Percentiles rank a stretch among this genome's conserved stretches.
Evolutionary conservation across 805 yeast genomes (phyloP).

Genomic region (Lachancea dasiensis): DNA sequence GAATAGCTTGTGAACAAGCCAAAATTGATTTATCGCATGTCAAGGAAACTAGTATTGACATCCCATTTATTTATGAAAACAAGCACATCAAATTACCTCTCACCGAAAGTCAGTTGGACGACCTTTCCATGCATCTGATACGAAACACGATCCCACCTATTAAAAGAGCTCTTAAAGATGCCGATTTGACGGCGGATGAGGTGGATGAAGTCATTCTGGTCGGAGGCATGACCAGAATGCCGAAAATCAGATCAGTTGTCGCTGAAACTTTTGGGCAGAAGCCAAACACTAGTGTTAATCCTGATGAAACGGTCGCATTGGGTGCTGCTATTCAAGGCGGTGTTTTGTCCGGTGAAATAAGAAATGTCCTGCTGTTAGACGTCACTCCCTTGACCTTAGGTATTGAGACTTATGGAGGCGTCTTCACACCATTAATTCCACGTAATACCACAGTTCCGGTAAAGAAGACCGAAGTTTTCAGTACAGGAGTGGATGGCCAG

Average conservation of each 20-base stretch:
- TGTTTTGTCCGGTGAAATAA: conserved; percentile 74
- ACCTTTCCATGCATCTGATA: conserved; percentile 58
- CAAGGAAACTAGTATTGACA: conserved; percentile 51
- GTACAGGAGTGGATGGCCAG: conserved; percentile 81
- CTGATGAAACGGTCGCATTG: conserved; percentile 90
- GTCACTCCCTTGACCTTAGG: conserved; percentile 81
- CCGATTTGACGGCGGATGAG: conserved; percentile 57
- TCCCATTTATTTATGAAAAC: conserved; percentile 63
- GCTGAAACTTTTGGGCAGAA: conserved; percentile 51
- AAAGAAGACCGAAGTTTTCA: conserved; percentile 65
- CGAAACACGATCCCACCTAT: conserved; percentile 68
- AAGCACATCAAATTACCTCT: conserved; percentile 54
- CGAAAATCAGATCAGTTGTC: conserved; percentile 62
- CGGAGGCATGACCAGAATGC: conserved; percentile 92
- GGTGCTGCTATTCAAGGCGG: conserved; percentile 93
- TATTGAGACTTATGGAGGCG: conserved; percentile 80
- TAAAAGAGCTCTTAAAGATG: conserved; percentile 67
- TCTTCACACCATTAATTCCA: conserved; percentile 71
- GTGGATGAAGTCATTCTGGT: conserved; percentile 72
- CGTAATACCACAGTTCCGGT: conserved; percentile 75
- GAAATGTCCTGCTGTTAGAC: conserved; percentile 69
- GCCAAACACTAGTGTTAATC: conserved; percentile 71
- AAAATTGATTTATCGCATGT: conserved; percentile 72
- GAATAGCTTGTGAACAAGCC: conserved; percentile 73
- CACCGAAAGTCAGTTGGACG: conserved; percentile 64